Percentiles rank a stretch among this genome's conserved stretches.
Evolutionary conservation across 257 asterid species (phyloP).

Genomic region (Apocynum venetum): DNA sequence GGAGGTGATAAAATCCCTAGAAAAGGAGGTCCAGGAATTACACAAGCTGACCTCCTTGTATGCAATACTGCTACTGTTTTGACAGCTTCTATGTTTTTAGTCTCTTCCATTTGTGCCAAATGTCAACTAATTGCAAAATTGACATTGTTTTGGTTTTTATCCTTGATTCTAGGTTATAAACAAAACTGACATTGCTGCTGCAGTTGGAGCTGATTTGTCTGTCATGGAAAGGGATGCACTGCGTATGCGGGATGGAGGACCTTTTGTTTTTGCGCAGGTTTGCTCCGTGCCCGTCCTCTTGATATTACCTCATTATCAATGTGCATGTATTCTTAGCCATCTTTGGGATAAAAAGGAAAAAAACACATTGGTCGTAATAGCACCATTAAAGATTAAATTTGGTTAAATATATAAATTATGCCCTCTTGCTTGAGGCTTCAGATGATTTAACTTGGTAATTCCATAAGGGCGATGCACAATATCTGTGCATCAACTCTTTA

Average conservation of each 20-base stretch:
- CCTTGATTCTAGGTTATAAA: slow-evolving; percentile 63
- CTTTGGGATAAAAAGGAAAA: too few relatives aligned
- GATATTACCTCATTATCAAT: neutral
- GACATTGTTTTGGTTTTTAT: neutral
- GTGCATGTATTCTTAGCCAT: neutral
- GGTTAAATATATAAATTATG: too few relatives aligned
- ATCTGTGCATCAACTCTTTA: neutral
- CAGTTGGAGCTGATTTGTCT: slow-evolving; percentile 83
- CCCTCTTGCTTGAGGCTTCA: too few relatives aligned
- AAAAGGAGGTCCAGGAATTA: slow-evolving; percentile 98
- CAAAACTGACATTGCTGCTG: slow-evolving; percentile 87
- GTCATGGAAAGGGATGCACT: slow-evolving; percentile 97
- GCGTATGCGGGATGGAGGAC: slow-evolving; percentile 97
- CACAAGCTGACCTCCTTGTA: slow-evolving; percentile 97
- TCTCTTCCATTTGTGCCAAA: neutral
- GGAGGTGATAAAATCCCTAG: slow-evolving; percentile 96
- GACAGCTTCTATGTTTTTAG: neutral
- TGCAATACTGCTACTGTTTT: slow-evolving; percentile 10
- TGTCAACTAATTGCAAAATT: neutral
- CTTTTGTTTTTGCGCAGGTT: slow-evolving; percentile 95
- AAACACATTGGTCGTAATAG: neutral
- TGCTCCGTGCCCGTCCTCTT: neutral
- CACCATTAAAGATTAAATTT: neutral
- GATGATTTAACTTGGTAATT: too few relatives aligned
- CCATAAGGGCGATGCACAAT: neutral